Base-by-base conservation (phyloP, 1,284 basidiomycete genomes). In the Wallemia mellicola region DNA sequence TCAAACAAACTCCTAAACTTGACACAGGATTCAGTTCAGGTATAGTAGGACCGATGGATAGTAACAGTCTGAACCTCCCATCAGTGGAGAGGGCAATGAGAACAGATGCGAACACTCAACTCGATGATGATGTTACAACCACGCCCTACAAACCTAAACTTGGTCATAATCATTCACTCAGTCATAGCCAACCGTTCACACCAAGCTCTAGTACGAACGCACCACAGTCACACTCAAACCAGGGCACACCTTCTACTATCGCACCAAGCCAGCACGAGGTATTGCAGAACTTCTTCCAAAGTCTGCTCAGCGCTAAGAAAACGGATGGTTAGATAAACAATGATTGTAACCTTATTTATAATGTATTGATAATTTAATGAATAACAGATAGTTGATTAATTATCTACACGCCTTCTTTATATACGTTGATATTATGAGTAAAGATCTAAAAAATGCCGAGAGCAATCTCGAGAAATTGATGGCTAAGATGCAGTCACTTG, bases 31-130 rank as follows among this genome's bases (percentile, higher is more conserved):
- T 81, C 59, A 60, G 62, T 56, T 63, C 64, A 1, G 72, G 73
- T 54, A 79, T 91, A 58, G 88, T 94, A 7, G 88, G 88, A 0
- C 88, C 88, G 0, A 78, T 94, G 72, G 83, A 83, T 60, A 81
- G 79, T 66, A 83, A 76, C 66, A 82, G 81, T 61, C 81, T 89
- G 71, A 82, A 70, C 65, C 72, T 92, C 57, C 87, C 87, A 0
- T 81, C 76, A 60, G 88, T 92, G 33, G 86, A 88, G 68, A 79
- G 79, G 61, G 86, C 82, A 1, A 76, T 92, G 62, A 77, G 76
- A 26, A 84, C 87, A 62, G 86, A 89, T 82, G 86, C 91, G 65
- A 76, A 76, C 32, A 76, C 75, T 1, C n/a, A n/a, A n/a, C n/a
- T n/a, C n/a, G n/a, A n/a, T n/a, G n/a, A 61, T 58, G 57, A 60